Evolutionary conservation across 78 protist genomes (phyloP).

Genomic region (Dictyostelium purpureum): DNA sequence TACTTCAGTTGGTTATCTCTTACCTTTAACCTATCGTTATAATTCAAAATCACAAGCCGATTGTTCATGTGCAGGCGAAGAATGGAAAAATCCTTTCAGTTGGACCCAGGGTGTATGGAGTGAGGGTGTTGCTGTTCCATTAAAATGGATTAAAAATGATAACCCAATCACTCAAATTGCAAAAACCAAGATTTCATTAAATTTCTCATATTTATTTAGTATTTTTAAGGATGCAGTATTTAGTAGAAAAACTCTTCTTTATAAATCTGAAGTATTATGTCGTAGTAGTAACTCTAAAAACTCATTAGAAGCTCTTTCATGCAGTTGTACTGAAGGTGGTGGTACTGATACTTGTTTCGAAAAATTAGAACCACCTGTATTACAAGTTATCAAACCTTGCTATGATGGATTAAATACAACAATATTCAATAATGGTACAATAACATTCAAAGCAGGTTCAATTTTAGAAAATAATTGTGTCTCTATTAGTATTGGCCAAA

Average conservation of each 20-base stretch:
- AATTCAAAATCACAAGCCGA: not conserved
- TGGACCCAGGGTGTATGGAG: constrained; percentile 33
- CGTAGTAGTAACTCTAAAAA: constrained; percentile 5
- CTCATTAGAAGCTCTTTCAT: not conserved
- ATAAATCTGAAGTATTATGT: constrained; percentile 28
- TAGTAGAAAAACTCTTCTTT: not conserved
- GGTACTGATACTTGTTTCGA: not conserved
- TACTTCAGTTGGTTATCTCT: not conserved
- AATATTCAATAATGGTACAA: not conserved
- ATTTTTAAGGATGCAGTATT: not conserved
- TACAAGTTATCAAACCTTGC: constrained; percentile 17
- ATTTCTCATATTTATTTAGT: not conserved
- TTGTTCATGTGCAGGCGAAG: constrained; percentile 2
- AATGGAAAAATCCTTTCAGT: constrained; percentile 14
- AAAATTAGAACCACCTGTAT: not conserved
- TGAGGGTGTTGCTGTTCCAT: not conserved
- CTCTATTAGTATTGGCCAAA: not conserved
- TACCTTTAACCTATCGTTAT: constrained; percentile 12
- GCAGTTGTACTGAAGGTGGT: constrained; percentile 7
- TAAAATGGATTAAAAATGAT: not conserved
- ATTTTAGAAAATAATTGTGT: not conserved
- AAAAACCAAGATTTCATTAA: not conserved
- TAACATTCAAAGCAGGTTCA: not conserved
- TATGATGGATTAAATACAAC: not conserved
- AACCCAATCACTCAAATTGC: not conserved